Percentiles rank a stretch among this genome's conserved stretches.
Evolutionary conservation across 1,139 yeast species (phyloP).

Genomic region (Geotrichum citri-aurantii): DNA sequence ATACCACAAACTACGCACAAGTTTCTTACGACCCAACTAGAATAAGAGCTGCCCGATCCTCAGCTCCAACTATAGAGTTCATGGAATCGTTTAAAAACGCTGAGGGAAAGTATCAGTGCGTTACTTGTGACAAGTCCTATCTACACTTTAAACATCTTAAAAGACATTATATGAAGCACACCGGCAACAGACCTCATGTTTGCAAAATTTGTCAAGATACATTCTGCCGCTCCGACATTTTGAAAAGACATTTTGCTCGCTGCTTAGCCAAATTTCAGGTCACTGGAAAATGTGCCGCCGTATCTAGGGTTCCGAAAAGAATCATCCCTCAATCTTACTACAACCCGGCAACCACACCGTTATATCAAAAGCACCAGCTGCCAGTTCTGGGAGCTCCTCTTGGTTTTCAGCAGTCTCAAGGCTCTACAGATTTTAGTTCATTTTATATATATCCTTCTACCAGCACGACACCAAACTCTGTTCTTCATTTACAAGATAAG

Average conservation of each 20-base stretch:
- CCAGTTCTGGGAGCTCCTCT: neutral
- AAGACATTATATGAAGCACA: slow-evolving; percentile 20
- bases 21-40: neutral
- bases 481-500: neutral
- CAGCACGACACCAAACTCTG: neutral
- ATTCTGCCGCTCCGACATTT: slow-evolving; percentile 19
- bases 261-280: slow-evolving; percentile 23
- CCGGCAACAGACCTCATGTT: slow-evolving; percentile 21
- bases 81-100: slow-evolving; percentile 20
- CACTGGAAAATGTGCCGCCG: slow-evolving; percentile 23
- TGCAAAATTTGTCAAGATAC: slow-evolving; percentile 20
- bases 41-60: neutral
- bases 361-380: neutral
- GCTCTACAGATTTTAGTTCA: neutral
- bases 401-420: neutral
- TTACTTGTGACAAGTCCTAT: slow-evolving; percentile 18
- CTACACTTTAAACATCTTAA: slow-evolving; percentile 20
- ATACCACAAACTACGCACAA: neutral
- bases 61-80: slow-evolving; percentile 14
- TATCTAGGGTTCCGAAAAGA: slow-evolving; percentile 25
- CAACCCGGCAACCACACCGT: neutral
- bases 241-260: slow-evolving; percentile 22
- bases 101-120: slow-evolving; percentile 25
- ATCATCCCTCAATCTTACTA: slow-evolving; percentile 9
- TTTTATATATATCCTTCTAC: neutral